Percentiles rank a stretch among this genome's conserved stretches.
Conservation (phyloP, 331 rosid genomes). For the Cydonia oblonga region DNA sequence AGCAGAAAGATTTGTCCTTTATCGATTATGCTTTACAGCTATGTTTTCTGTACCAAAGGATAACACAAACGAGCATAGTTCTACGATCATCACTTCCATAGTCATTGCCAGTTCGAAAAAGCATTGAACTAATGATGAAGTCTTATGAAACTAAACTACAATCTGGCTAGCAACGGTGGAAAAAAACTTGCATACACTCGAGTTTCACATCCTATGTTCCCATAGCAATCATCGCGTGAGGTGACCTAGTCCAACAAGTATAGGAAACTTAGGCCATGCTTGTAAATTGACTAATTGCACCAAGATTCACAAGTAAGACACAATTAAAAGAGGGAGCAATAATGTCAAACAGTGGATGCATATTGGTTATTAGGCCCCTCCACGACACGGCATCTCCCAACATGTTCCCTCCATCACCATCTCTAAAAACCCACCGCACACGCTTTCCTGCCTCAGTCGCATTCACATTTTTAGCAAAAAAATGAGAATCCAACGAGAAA, state of each 20-base stretch:
- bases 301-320: background rate
- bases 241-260: background rate
- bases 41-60: background rate
- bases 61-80: background rate
- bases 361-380: background rate
- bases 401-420: slow-evolving; percentile 11
- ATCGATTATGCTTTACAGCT: background rate
- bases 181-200: background rate
- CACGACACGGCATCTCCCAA: slow-evolving; percentile 22
- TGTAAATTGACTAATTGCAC: slow-evolving; percentile 8
- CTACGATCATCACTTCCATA: background rate
- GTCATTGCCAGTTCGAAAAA: background rate
- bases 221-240: background rate
- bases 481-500: slow-evolving; percentile 13
- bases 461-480: background rate
- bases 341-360: slow-evolving; percentile 13
- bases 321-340: background rate
- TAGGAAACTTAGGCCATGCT: no score
- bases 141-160: background rate
- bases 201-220: background rate
- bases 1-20: background rate
- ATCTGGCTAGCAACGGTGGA: background rate
- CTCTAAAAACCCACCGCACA: slow-evolving; percentile 1
- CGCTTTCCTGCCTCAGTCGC: background rate
- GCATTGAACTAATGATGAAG: background rate